Evolutionary conservation across 306 rosid genomes (phyloP).

Genomic region (Dalbergia oliveri): DNA sequence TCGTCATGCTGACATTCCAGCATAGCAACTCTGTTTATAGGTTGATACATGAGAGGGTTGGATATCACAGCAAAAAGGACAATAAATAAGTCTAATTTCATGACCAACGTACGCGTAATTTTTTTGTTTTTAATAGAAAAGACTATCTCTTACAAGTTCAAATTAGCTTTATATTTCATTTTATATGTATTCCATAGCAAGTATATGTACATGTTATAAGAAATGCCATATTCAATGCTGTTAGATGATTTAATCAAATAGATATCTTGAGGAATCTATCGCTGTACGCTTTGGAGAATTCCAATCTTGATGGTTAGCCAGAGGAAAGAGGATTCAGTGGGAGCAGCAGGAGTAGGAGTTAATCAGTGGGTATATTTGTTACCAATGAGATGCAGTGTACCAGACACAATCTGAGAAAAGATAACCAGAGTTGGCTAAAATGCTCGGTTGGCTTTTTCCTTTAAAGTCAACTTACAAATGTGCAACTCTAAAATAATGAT

Average conservation of each 20-base stretch:
- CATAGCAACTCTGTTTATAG: neutral
- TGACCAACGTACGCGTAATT: neutral
- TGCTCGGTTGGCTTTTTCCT: conserved; percentile 26
- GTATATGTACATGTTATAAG: neutral
- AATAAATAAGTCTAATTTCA: neutral
- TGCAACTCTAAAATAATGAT: conserved; percentile 32
- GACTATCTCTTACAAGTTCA: conserved; percentile 8
- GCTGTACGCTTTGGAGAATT: conserved; percentile 38
- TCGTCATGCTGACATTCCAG: conserved; percentile 41
- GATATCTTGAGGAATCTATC: conserved; percentile 1
- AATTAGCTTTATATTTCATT: conserved; percentile 5
- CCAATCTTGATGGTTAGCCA: conserved; percentile 17
- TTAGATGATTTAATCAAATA: neutral
- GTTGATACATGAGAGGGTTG: neutral
- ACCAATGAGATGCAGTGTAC: neutral
- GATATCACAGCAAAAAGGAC: neutral
- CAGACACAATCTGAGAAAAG: neutral
- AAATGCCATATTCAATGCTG: neutral
- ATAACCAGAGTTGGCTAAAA: conserved; percentile 2
- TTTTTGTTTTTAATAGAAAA: neutral
- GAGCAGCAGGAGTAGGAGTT: neutral
- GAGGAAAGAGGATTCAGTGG: conserved; percentile 26
- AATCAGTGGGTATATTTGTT: conserved; percentile 18
- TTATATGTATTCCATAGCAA: neutral
- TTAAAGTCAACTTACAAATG: conserved; percentile 45